Percentiles rank a stretch among this genome's conserved stretches.
Evolutionary conservation across 495 filamentous ascomycete species (phyloP).

Genomic region (Pseudotulostoma volvatum): DNA sequence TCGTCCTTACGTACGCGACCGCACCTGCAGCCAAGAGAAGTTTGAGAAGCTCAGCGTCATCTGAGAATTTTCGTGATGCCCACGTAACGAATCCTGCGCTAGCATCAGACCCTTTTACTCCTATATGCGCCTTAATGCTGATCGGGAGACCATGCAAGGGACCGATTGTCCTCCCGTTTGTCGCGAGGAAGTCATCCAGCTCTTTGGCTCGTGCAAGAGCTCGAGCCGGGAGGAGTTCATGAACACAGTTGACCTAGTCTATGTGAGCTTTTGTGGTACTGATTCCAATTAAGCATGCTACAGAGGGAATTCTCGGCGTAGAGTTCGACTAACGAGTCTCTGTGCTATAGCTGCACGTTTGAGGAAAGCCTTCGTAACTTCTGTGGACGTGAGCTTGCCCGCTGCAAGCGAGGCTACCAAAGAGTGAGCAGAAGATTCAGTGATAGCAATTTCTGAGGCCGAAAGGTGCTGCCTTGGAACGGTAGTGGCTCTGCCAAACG

Average conservation of each 20-base stretch:
- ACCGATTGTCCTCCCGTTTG: slow-evolving; percentile 10
- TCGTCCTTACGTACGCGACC: slow-evolving; percentile 52
- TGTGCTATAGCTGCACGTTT: slow-evolving; percentile 30
- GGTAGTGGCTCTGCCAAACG: slow-evolving; percentile 7
- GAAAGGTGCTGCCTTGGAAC: no score
- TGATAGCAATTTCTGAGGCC: slow-evolving; percentile 34
- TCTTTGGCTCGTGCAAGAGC: slow-evolving; percentile 31
- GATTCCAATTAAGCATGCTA: background rate
- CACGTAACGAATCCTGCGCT: slow-evolving; percentile 27
- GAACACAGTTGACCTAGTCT: slow-evolving; percentile 34
- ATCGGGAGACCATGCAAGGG: slow-evolving; percentile 15
- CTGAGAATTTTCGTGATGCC: slow-evolving; percentile 5
- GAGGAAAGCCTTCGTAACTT: slow-evolving; percentile 39
- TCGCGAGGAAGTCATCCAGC: slow-evolving; percentile 11
- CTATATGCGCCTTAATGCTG: slow-evolving; percentile 32
- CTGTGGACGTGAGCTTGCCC: slow-evolving; percentile 26
- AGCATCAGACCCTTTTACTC: slow-evolving; percentile 29
- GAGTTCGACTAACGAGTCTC: slow-evolving; percentile 14
- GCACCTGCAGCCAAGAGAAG: slow-evolving; percentile 20
- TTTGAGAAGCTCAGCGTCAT: background rate
- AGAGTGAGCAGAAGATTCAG: slow-evolving; percentile 34
- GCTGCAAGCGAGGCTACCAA: slow-evolving; percentile 13
- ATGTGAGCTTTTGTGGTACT: no score
- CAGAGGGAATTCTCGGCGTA: background rate
- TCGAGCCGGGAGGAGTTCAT: slow-evolving; percentile 39